Percentiles rank a stretch among this genome's conserved stretches.
phyloP scores from a whole-genome alignment of 73 alveolate species.

The Loxodes magnus region DNA sequence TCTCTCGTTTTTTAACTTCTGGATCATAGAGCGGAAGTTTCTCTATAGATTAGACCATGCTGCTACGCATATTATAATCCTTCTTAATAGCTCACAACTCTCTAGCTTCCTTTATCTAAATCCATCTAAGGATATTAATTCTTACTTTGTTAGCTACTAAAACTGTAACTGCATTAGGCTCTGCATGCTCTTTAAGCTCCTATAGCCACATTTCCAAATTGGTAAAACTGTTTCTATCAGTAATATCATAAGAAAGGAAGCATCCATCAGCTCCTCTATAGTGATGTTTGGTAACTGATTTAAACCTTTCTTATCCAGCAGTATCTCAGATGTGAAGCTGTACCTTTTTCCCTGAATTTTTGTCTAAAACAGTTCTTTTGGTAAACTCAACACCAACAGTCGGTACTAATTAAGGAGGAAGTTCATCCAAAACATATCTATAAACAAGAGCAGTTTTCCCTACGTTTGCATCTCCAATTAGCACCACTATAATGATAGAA shows the following conservation, averaged over 20 bases:
- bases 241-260: slow-evolving; percentile 17
- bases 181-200: too few species aligned
- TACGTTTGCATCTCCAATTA: slow-evolving; percentile 25
- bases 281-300: slow-evolving; percentile 11
- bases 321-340: slow-evolving; percentile 53
- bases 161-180: too few species aligned
- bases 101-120: too few species aligned
- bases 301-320: slow-evolving; percentile 48
- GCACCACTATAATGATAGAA: too few species aligned
- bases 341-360: not conserved
- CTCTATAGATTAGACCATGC: too few species aligned
- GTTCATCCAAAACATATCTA: slow-evolving; percentile 17
- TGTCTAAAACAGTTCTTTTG: not conserved
- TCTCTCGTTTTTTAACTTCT: too few species aligned
- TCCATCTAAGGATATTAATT: too few species aligned
- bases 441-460: slow-evolving; percentile 30
- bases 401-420: not conserved
- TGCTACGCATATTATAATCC: too few species aligned
- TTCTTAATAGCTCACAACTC: too few species aligned
- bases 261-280: slow-evolving; percentile 30
- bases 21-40: too few species aligned
- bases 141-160: too few species aligned
- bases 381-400: slow-evolving; percentile 33
- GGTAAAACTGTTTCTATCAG: slow-evolving; percentile 7
- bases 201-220: slow-evolving; percentile 14